Percentiles rank a stretch among this genome's conserved stretches.
These are phyloP conservation scores for Cytospora chrysosperma DNA, from an alignment of 2,329 filamentous ascomycete species.

Conservation along the genomic window DNA sequence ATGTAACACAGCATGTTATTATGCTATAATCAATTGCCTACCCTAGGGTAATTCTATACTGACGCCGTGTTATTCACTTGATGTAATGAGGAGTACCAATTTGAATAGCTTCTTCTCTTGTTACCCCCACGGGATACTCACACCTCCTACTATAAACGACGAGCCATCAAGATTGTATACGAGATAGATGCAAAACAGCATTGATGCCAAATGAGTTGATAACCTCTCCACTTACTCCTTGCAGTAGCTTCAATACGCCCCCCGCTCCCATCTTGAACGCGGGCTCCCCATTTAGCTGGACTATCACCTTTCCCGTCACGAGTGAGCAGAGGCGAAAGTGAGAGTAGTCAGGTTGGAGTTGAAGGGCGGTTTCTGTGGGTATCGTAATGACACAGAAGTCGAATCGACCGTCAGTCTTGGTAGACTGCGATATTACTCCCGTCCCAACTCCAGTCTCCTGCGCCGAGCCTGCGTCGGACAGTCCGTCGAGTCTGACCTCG, in stretches of 20 bases:
- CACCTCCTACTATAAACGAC: not conserved
- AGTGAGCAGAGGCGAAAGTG: conserved; percentile 9
- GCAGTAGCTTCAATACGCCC: conserved; percentile 6
- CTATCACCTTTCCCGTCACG: not conserved
- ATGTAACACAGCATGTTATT: too few species aligned
- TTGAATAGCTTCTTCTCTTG: too few species aligned
- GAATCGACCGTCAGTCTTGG: conserved; percentile 6
- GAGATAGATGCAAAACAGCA: conserved; percentile 7
- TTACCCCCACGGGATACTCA: too few species aligned
- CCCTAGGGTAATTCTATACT: too few species aligned
- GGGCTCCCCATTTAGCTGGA: not conserved
- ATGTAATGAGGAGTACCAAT: too few species aligned
- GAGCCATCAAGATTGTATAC: not conserved
- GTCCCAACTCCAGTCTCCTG: not conserved
- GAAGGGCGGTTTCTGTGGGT: not conserved
- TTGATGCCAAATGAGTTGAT: not conserved
- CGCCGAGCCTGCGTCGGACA: not conserved
- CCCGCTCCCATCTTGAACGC: conserved; percentile 1
- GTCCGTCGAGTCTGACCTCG: not conserved
- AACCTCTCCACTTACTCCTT: not conserved
- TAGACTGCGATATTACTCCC: not conserved
- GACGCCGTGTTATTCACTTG: too few species aligned
- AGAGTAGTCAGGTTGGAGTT: not conserved
- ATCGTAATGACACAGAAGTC: not conserved
- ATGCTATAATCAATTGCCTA: too few species aligned